A percentile compares a stretch with the other conserved stretches of the same genome.
These are phyloP conservation scores for Saitozyma podzolica DNA, from an alignment of 768 basidiomycete genomes.

Conservation along the genomic window DNA sequence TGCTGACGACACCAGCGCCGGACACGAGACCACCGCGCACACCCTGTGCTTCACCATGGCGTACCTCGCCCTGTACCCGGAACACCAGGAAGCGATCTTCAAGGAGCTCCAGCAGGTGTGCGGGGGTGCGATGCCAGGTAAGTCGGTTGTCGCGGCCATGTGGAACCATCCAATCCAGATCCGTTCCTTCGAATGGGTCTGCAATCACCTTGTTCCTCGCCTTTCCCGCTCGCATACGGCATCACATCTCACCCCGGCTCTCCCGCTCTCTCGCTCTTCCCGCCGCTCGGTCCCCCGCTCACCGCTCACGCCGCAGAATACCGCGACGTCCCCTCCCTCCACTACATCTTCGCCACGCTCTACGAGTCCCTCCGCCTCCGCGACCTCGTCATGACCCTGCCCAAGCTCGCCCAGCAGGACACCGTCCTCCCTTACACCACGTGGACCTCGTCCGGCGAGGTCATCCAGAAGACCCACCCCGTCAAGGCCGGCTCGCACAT, in stretches of 20 bases:
- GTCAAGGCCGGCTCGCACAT: slow-evolving; percentile 30
- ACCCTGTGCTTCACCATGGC: slow-evolving; percentile 42
- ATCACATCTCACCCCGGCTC: too few species aligned
- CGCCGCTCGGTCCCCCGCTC: too few species aligned
- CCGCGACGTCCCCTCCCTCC: slow-evolving; percentile 22
- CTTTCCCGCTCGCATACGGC: too few species aligned
- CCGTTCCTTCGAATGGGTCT: too few species aligned
- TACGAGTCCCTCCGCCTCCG: slow-evolving; percentile 34
- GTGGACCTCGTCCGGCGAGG: slow-evolving; percentile 21
- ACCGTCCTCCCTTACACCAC: slow-evolving; percentile 26
- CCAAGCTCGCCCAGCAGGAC: slow-evolving; percentile 25
- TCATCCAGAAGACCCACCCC: slow-evolving; percentile 11
- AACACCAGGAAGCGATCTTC: slow-evolving; percentile 40
- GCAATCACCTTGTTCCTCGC: too few species aligned
- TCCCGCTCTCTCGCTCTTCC: too few species aligned
- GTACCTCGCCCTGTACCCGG: slow-evolving; percentile 42
- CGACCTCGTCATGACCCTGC: slow-evolving; percentile 26
- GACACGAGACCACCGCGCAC: slow-evolving; percentile 46
- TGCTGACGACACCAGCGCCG: slow-evolving; percentile 32
- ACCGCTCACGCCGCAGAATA: slow-evolving; percentile 18
- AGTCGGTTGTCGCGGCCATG: slow-evolving; percentile 1
- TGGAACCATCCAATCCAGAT: too few species aligned
- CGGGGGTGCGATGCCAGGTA: slow-evolving; percentile 25
- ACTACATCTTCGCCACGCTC: slow-evolving; percentile 15
- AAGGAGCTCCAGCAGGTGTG: slow-evolving; percentile 30